Evolutionary conservation across 2,329 filamentous ascomycete genomes (phyloP), one percentile per base, ranked within the genome.

Genomic region (Venturia effusa): DNA sequence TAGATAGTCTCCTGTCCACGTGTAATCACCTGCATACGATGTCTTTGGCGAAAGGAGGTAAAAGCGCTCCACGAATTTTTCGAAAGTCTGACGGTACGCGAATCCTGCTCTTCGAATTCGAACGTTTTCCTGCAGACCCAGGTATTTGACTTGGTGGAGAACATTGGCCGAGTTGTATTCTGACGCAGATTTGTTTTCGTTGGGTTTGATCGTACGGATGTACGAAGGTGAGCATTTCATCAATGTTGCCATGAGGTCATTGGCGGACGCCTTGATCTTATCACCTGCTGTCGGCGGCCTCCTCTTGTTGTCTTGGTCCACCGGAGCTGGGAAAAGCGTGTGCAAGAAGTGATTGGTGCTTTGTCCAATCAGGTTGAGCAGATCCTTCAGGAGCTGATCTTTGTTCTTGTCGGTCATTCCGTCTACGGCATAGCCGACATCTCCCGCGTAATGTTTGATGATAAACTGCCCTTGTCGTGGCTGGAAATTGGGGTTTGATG

Each of bases 341-440:
- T 96, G 93, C 11, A 97, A 80, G 70, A 97, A 99, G 22, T 80
- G 77, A 76, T 97, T 97, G 65, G 85, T 83, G 72, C 92, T 97
- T 68, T 86, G 85, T 66, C 88, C 87, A 71, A 96, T 89, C 43
- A 99, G 81, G 72, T 90, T 93, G 61, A 97, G 83, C 51, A 99
- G 80, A 69, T 96, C 94, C 79, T 99, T 99, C 65, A 97, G 80
- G 55, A 99, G 81, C 76, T 95, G 91, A 72, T 99, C 94, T 81
- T 97, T 99, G 81, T 97, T 99, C 83, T 99, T 99, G 76, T 99
- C 94, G 0, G 94, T 99, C 80, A 99, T 99, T 66, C 94, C 94
- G 64, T 96, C 90, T 3, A 97, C 88, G 1, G 89, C 90, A 75
- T 99, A 99, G 68, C 86, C 87, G 69, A 99, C 94, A 76, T 99